These are phyloP conservation scores for Carex scoparia DNA, from an alignment of 176 grass and related monocot genomes.

Conservation along the genomic window DNA sequence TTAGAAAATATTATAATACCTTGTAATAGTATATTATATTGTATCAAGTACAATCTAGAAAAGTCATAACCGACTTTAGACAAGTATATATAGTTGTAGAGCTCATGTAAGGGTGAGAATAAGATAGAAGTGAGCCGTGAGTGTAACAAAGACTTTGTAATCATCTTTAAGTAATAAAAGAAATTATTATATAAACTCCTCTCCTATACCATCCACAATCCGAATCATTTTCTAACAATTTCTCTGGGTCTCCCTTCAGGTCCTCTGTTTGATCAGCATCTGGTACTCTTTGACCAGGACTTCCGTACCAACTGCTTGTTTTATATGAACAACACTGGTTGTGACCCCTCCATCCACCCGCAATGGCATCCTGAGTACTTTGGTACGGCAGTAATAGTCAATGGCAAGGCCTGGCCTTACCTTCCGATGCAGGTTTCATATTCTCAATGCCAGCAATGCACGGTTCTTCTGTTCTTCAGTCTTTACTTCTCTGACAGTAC, in stretches of 20 bases:
- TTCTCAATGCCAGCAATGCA: slow-evolving; percentile 74
- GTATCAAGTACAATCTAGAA: too few relatives aligned
- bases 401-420: slow-evolving; percentile 52
- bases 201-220: too few relatives aligned
- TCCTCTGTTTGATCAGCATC: slow-evolving; percentile 29
- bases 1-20: too few relatives aligned
- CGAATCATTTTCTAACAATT: too few relatives aligned
- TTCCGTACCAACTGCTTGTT: slow-evolving; percentile 39
- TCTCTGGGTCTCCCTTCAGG: slow-evolving; percentile 35
- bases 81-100: too few relatives aligned
- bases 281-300: slow-evolving; percentile 36
- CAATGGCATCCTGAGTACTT: slow-evolving; percentile 66
- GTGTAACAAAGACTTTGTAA: too few relatives aligned
- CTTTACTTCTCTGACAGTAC: slow-evolving; percentile 41
- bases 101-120: too few relatives aligned
- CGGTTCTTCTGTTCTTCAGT: slow-evolving; percentile 38
- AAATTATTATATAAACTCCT: too few relatives aligned
- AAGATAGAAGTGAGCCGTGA: too few relatives aligned
- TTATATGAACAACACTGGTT: slow-evolving; percentile 49
- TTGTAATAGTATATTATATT: too few relatives aligned
- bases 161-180: too few relatives aligned
- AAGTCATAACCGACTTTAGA: too few relatives aligned
- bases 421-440: slow-evolving; percentile 44
- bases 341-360: slow-evolving; percentile 38
- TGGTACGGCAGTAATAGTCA: slow-evolving; percentile 38